Base-by-base conservation (phyloP, 352 stramenopile genomes). In the Pythium myriotylum region DNA sequence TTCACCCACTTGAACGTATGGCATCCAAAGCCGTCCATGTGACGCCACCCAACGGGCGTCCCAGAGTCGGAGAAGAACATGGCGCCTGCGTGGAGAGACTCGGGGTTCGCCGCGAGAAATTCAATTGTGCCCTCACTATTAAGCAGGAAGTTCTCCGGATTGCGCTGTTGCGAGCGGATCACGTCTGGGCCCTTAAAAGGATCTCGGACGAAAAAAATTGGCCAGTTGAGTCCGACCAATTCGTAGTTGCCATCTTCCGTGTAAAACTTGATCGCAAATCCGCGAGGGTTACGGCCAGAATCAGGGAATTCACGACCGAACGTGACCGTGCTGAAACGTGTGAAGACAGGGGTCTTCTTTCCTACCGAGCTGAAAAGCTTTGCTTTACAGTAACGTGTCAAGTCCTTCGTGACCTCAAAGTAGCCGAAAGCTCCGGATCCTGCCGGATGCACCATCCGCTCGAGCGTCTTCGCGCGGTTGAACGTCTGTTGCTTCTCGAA, bases 191-290 rank as follows among this genome's bases (percentile, higher is more conserved):
- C 97, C 22, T 97, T 76, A 32, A 96, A 93, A 10, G 91, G 82
- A 65, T 98, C 92, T n/a, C 92, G 81, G 61, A 98, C 92, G 68
- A 97, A 97, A 68, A 98, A 98, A 40, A 98, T 90, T 12, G 92
- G 92, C 54, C 91, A 97, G 73, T 97, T 97, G 79, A 97, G 97
- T 26, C 89, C 91, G 40, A 98, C 91, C 16, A 98, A 54, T 70
- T 97, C 92, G 86, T 92, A 98, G 71, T 98, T 97, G 24, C 92
- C 92, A 48, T 98, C 89, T 55, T 97, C 84, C 29, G 89, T 97
- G 78, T 97, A 97, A 58, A 97, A 97, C 72, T 98, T 98, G 39
- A 98, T 77, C 4, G 92, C 88, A 66, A 97, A 98, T 2, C 92
- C 92, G 19, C 92, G 76, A 3, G 88, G 87, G 60, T 98, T 92